A percentile compares a stretch with the other conserved stretches of the same genome.
Conservation (phyloP, 352 stramenopile species). For the Globisporangium takayamanum region DNA sequence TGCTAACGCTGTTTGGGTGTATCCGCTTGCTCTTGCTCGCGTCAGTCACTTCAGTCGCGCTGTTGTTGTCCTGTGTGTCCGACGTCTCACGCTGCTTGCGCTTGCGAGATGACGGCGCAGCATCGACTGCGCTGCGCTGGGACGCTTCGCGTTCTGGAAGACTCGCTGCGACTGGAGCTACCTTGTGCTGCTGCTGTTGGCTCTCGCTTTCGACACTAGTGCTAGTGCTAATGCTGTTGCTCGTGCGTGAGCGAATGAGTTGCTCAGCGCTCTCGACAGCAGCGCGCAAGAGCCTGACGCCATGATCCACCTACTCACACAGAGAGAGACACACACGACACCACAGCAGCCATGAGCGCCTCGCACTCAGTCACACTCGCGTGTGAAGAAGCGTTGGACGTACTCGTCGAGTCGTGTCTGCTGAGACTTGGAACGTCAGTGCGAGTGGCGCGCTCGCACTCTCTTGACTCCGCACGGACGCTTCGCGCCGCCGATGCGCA, state of each 20-base stretch:
- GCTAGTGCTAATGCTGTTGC: not conserved
- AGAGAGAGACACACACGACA: not conserved
- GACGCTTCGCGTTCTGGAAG: not conserved
- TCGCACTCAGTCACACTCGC: not conserved
- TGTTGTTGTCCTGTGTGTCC: not conserved
- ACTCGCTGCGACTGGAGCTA: not conserved
- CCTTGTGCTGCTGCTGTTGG: constrained; percentile 2
- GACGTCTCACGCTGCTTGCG: not conserved
- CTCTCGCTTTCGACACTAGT: not conserved
- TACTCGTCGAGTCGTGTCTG: constrained; percentile 40
- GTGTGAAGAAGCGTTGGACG: constrained; percentile 1
- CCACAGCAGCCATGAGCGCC: not conserved
- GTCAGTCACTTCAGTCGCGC: not conserved
- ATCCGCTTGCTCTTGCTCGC: constrained; percentile 13
- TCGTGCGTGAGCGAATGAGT: constrained; percentile 12
- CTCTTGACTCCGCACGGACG: not conserved
- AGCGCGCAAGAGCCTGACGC: constrained; percentile 23
- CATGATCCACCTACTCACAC: constrained; percentile 16
- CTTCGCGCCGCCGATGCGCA: constrained; percentile 21
- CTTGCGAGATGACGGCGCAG: not conserved
- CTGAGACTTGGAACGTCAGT: constrained; percentile 50
- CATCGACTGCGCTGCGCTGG: not conserved
- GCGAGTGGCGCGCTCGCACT: not conserved
- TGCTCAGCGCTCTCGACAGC: constrained; percentile 38
- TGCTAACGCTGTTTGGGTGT: constrained; percentile 8